Evolutionary conservation across 345 rosid genomes (phyloP), one percentile per base, ranked within the genome.

Genomic region (Camelina neglecta): DNA sequence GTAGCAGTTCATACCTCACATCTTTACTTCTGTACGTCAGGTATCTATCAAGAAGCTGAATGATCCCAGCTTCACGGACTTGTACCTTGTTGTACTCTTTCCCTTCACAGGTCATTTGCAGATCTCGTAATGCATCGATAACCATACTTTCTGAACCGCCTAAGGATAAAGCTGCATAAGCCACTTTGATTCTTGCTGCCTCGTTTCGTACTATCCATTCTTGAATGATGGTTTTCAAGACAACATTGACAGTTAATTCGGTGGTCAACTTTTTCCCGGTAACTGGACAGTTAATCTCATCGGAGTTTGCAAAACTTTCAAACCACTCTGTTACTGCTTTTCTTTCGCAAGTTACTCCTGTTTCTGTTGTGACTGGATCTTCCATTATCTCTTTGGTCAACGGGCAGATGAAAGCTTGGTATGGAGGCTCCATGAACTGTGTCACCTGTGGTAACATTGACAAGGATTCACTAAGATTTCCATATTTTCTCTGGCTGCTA

Each of bases 121-220:
- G 69, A 75, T 89, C 91, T 57, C 70, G 70, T 53, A 89, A 75
- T 29, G 98, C 97, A 48, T 93, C 93, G 3, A 87, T 69, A 35
- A 88, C 83, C 96, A 88, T 88, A 68, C 69, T 72, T 6, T 82
- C 82, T 47, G 98, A 87, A 82, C 91, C 86, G 26, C 91, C 93
- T 39, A 87, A 81, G 42, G 89, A 75, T 75, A 93, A 81, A 10
- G 97, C 93, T 53, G 92, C 82, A 35, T 84, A 80, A n/a, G 84
- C 87, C 75, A 73, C 84, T 80, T 89, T 89, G 84, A 93, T 89
- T 75, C 83, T 86, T 44, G 84, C 86, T 20, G 70, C 79, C 68
- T 89, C 97, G 48, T 93, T 89, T 79, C 97, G 81, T 39, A 84
- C 93, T 74, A 73, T 85, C 98, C 98, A 93, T 73, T 91, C 90